Evolutionary conservation across 495 filamentous ascomycete genomes (phyloP).

Genomic region (Antarctomyces pellizariae): DNA sequence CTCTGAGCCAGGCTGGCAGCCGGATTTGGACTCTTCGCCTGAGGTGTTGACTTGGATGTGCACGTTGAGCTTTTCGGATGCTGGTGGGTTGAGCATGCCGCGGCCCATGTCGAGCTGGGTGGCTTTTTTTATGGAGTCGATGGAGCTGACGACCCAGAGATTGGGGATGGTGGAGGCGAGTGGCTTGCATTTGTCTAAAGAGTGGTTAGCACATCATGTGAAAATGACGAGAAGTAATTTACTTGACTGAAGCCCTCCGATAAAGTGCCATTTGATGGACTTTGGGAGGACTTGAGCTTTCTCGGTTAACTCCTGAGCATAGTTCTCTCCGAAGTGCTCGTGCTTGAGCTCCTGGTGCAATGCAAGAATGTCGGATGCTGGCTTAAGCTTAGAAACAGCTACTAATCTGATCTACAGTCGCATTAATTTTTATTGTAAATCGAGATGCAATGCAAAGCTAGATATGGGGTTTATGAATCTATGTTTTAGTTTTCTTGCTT

Average conservation of each 20-base stretch:
- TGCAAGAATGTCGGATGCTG: constrained; percentile 65
- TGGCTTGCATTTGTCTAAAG: constrained; percentile 63
- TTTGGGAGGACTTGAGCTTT: constrained; percentile 59
- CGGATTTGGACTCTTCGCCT: constrained; percentile 65
- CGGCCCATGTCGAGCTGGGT: constrained; percentile 57
- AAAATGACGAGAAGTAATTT: constrained; percentile 5
- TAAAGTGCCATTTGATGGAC: constrained; percentile 86
- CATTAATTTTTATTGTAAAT: constrained; percentile 2
- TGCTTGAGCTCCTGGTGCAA: constrained; percentile 42
- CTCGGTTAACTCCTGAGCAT: constrained; percentile 72
- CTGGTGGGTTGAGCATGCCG: constrained; percentile 23
- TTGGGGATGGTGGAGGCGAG: constrained; percentile 67
- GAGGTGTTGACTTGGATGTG: constrained; percentile 93
- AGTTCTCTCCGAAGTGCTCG: constrained; percentile 89
- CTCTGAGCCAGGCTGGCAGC: constrained; percentile 38
- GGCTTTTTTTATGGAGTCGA: constrained; percentile 75
- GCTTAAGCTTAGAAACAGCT: constrained; percentile 86
- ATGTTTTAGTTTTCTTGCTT: background rate
- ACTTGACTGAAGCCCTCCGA: constrained; percentile 62
- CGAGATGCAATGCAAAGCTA: background rate
- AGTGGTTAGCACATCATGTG: background rate
- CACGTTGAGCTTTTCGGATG: constrained; percentile 30
- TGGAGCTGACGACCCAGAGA: constrained; percentile 79
- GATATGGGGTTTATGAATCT: background rate
- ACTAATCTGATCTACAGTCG: constrained; percentile 51